phyloP scores from a whole-genome alignment of 2,329 filamentous ascomycete genomes.

The Talaromyces sp. region DNA sequence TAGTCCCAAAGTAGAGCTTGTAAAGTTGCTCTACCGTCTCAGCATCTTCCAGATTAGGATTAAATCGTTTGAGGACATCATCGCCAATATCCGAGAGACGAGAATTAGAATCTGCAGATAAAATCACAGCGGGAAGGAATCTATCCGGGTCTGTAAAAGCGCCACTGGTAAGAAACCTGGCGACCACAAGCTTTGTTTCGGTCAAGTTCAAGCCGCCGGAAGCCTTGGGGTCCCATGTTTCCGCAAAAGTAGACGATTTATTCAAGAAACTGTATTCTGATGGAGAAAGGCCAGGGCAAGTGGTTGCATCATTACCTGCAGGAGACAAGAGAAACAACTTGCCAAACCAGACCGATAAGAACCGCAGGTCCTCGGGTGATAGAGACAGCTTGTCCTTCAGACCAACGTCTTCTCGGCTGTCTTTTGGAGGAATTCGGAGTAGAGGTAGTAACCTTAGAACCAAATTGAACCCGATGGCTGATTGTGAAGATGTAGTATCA shows the following conservation, averaged over 20 bases:
- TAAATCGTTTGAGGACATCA: conserved; percentile 76
- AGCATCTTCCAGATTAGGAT: conserved; percentile 61
- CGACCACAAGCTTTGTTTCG: conserved; percentile 63
- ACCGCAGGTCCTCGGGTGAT: conserved; percentile 63
- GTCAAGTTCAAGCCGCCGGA: conserved; percentile 59
- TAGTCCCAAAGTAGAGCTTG: conserved; percentile 62
- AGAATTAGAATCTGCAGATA: conserved; percentile 75
- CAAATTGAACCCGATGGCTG: conserved; percentile 71
- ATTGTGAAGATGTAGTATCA: conserved; percentile 49
- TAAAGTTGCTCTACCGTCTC: conserved; percentile 62
- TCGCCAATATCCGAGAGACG: conserved; percentile 79
- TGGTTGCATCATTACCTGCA: conserved; percentile 32
- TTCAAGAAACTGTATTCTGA: conserved; percentile 66
- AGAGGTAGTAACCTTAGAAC: conserved; percentile 68
- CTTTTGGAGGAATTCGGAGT: conserved; percentile 63
- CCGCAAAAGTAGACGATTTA: conserved; percentile 41
- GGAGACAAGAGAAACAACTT: conserved; percentile 68
- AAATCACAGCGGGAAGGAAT: conserved; percentile 76
- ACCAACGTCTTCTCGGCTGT: conserved; percentile 68
- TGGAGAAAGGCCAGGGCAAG: conserved; percentile 56
- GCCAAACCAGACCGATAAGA: conserved; percentile 68
- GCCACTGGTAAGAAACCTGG: conserved; percentile 72
- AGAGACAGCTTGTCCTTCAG: conserved; percentile 64
- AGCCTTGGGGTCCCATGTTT: conserved; percentile 57
- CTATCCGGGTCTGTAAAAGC: conserved; percentile 79